A percentile compares a stretch with the other conserved stretches of the same genome.
Conservation (phyloP, 2,329 filamentous ascomycete genomes). For the Dothideomycetes sp. region DNA sequence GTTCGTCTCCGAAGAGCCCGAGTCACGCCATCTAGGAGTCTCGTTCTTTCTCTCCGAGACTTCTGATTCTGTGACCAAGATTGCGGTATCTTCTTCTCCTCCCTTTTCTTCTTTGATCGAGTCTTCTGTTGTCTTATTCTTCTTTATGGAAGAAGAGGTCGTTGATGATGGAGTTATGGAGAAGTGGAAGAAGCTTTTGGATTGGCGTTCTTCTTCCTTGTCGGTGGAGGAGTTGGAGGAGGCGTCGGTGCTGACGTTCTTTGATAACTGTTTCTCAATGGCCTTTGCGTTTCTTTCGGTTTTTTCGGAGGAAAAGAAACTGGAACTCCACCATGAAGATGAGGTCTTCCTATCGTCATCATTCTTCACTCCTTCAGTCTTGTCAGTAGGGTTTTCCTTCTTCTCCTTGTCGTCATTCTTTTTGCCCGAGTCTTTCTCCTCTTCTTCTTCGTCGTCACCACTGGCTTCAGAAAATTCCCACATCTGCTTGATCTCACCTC, state of each 20-base stretch:
- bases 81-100: background rate
- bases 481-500: slow-evolving; percentile 65
- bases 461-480: slow-evolving; percentile 70
- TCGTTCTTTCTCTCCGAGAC: background rate
- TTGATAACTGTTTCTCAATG: slow-evolving; percentile 14
- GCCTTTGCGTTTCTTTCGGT: slow-evolving; percentile 20
- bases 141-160: background rate
- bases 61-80: background rate
- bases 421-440: slow-evolving; percentile 14
- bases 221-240: too few relatives aligned
- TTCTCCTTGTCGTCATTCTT: slow-evolving; percentile 11
- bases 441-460: slow-evolving; percentile 26
- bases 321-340: slow-evolving; percentile 15
- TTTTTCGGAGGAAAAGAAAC: slow-evolving; percentile 24
- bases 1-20: background rate
- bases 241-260: background rate
- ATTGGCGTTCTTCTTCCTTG: background rate
- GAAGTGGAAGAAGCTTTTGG: slow-evolving; percentile 6
- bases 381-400: slow-evolving; percentile 6
- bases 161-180: background rate
- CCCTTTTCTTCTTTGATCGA: background rate
- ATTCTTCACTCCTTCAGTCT: slow-evolving; percentile 1
- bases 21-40: background rate
- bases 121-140: background rate
- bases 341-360: slow-evolving; percentile 21